Evolutionary conservation across 2,329 filamentous ascomycete species (phyloP).

Genomic region (Colletotrichum camelliae): DNA sequence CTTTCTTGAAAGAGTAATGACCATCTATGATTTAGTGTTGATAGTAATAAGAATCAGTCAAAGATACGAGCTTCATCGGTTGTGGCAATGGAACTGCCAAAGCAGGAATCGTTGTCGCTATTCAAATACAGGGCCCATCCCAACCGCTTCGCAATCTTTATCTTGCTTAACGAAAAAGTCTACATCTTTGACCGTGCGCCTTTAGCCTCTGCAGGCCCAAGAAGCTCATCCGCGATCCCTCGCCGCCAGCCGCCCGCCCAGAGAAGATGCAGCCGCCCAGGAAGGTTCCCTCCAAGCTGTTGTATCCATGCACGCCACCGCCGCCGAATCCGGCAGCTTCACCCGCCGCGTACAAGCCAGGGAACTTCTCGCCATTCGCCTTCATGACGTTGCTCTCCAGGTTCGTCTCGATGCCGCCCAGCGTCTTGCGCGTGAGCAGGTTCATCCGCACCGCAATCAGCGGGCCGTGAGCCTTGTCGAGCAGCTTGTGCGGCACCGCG

Average conservation of each 20-base stretch:
- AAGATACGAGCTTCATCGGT: neutral
- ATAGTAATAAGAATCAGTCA: neutral
- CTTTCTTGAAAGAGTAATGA: neutral
- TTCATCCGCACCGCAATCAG: constrained; percentile 67
- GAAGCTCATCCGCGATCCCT: constrained; percentile 56
- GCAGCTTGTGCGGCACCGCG: constrained; percentile 57
- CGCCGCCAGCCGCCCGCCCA: constrained; percentile 60
- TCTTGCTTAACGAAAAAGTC: neutral
- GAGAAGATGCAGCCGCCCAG: constrained; percentile 69
- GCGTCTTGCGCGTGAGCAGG: constrained; percentile 64
- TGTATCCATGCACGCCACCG: constrained; percentile 67
- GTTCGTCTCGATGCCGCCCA: constrained; percentile 66
- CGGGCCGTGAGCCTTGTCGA: constrained; percentile 61
- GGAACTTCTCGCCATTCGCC: constrained; percentile 52
- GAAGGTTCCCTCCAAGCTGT: constrained; percentile 66
- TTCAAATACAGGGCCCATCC: neutral
- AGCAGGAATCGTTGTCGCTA: neutral
- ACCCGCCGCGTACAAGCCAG: constrained; percentile 64
- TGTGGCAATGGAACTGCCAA: neutral
- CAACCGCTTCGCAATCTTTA: neutral
- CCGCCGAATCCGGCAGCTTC: constrained; percentile 67
- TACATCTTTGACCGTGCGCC: neutral
- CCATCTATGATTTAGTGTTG: neutral
- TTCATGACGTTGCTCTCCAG: constrained; percentile 60
- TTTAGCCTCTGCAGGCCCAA: constrained; percentile 13